Evolutionary conservation across 1,139 yeast species (phyloP).

Genomic region (Ogataea hybrid): DNA sequence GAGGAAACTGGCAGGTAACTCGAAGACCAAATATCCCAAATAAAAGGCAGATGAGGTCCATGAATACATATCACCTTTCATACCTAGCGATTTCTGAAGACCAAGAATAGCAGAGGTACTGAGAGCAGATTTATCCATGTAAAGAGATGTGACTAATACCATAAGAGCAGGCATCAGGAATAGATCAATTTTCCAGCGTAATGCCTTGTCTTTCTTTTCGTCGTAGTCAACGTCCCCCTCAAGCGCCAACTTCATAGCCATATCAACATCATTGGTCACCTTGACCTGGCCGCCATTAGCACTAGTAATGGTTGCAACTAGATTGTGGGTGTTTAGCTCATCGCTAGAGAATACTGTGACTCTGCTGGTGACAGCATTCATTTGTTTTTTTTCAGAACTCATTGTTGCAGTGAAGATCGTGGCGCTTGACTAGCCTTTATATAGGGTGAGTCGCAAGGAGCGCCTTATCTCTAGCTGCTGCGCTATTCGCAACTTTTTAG

Average conservation of each 20-base stretch:
- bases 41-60: slow-evolving; percentile 57
- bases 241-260: neutral
- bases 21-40: slow-evolving; percentile 46
- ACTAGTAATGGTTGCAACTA: neutral
- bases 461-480: neutral
- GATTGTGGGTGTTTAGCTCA: neutral
- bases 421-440: neutral
- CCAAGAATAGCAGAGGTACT: neutral
- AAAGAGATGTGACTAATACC: neutral
- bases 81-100: neutral
- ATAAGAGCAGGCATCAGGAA: slow-evolving; percentile 1
- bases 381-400: neutral
- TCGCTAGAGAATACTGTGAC: neutral
- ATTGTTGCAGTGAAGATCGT: neutral
- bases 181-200: neutral
- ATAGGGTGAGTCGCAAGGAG: neutral
- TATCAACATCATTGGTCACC: neutral
- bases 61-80: slow-evolving; percentile 35
- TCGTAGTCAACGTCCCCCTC: slow-evolving; percentile 1
- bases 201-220: neutral
- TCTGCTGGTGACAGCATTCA: slow-evolving; percentile 1
- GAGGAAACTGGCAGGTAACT: slow-evolving; percentile 40
- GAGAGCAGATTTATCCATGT: slow-evolving; percentile 1
- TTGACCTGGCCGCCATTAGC: neutral
- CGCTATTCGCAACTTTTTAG: neutral